phyloP scores from a whole-genome alignment of 179 eudicot genomes.

The Silene coronaria region DNA sequence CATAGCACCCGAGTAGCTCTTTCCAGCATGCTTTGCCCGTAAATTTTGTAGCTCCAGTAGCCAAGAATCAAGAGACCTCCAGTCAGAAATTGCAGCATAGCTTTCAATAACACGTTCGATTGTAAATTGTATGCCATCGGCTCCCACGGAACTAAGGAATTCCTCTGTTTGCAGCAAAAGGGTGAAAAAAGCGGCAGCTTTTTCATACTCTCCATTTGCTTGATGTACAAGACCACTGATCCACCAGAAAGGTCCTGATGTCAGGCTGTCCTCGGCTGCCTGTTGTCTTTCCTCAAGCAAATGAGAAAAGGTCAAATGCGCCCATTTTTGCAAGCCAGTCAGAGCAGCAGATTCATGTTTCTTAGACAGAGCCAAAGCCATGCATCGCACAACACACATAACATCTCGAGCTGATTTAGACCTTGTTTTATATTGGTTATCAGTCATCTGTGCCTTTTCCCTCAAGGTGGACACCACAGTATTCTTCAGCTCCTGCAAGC shows the following conservation, averaged over 20 bases:
- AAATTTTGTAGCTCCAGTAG: slow-evolving; percentile 77
- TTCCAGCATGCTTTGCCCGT: slow-evolving; percentile 89
- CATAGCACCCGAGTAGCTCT: slow-evolving; percentile 85
- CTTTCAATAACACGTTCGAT: slow-evolving; percentile 86
- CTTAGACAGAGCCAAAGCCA: slow-evolving; percentile 81
- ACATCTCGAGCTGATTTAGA: slow-evolving; percentile 60
- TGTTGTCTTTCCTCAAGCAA: slow-evolving; percentile 60
- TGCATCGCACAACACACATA: slow-evolving; percentile 56
- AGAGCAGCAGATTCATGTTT: slow-evolving; percentile 74
- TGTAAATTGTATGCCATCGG: slow-evolving; percentile 84
- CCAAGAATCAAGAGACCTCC: slow-evolving; percentile 96
- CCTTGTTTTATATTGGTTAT: slow-evolving; percentile 47
- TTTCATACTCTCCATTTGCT: slow-evolving; percentile 84
- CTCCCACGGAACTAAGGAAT: slow-evolving; percentile 68
- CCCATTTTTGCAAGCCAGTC: slow-evolving; percentile 85
- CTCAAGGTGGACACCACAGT: slow-evolving; percentile 44
- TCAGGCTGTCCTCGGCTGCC: slow-evolving; percentile 25
- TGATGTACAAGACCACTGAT: slow-evolving; percentile 84
- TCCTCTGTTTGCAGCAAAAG: slow-evolving; percentile 77
- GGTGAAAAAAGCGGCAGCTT: slow-evolving; percentile 83
- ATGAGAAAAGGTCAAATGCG: slow-evolving; percentile 50
- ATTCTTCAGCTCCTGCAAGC: slow-evolving; percentile 69
- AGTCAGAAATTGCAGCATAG: slow-evolving; percentile 84
- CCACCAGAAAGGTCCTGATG: slow-evolving; percentile 66
- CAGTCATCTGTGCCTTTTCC: slow-evolving; percentile 55